Base-by-base conservation (phyloP, 2,329 filamentous ascomycete genomes). In the Cytospora piceae region DNA sequence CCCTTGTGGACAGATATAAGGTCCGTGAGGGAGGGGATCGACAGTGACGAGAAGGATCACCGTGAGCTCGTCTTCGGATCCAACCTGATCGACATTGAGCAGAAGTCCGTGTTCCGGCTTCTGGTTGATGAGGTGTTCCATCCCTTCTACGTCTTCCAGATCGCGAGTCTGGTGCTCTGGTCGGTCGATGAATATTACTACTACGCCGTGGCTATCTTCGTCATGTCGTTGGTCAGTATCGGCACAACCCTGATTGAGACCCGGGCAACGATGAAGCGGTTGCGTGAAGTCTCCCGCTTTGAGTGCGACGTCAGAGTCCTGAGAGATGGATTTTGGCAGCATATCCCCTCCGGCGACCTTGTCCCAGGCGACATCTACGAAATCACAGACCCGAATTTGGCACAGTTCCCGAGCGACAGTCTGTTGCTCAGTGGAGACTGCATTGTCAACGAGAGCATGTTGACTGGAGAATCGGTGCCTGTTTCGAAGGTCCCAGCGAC, bases 381-480 rank as follows among this genome's bases (percentile, higher is more conserved):
- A 80, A 86, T 99, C 58, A 97, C 94, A 65, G 96, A 99, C 76
- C 95, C 95, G 2, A 93, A 90, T 20, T 82, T 99, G 31, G 87
- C 87, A 4, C 92, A 96, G 71, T 91, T 98, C 68, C 95, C 95
- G 0, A 95, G 92, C 73, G 95, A 99, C 76, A 96, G 94, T 76
- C 81, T 99, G 39, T 80, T 99, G 7, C 83, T 99, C 0, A 92
- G 92, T 61, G 96, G 95, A 51, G 96, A 99, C 77, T 97, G 94
- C 73, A 98, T 99, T 69, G 94, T 99, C 70, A 99, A 99, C 73
- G 95, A 99, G 78, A 98, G 95, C 79, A 99, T 99, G 95, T 86
- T 99, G 42, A 99, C 95, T 49, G 91, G 94, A 65, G 95, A 99
- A 81, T 98, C 95, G 51, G 94, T 99, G 5, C 96, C 95, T 2